A percentile compares a stretch with the other conserved stretches of the same genome.
These are phyloP conservation scores for Capsella rubella DNA, from an alignment of 441 rosid genomes.

Conservation along the genomic window DNA sequence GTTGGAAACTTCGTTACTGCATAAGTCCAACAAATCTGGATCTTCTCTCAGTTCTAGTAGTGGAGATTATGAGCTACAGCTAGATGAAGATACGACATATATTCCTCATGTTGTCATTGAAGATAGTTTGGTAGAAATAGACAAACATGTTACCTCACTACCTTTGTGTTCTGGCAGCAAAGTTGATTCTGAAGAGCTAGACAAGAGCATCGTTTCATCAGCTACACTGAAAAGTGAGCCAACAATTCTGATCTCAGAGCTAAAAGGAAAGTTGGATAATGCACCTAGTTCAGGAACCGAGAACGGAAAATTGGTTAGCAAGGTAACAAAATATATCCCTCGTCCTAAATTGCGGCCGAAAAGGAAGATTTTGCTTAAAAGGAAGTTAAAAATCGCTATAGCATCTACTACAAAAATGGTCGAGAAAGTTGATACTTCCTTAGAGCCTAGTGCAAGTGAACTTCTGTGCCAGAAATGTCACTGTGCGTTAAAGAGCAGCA, in stretches of 20 bases:
- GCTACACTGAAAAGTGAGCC: conserved; percentile 30
- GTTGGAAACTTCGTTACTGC: conserved; percentile 43
- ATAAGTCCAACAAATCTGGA: conserved; percentile 47
- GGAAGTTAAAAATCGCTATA: conserved; percentile 61
- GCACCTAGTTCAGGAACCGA: conserved; percentile 52
- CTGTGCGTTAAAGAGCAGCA: conserved; percentile 59
- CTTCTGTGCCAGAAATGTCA: conserved; percentile 88
- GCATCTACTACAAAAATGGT: conserved; percentile 42
- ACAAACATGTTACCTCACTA: conserved; percentile 41
- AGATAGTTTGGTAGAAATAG: conserved; percentile 32
- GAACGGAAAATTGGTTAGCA: conserved; percentile 53
- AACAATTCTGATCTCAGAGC: conserved; percentile 25
- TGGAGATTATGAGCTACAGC: conserved; percentile 42
- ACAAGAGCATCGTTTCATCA: conserved; percentile 35
- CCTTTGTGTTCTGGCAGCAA: conserved; percentile 22
- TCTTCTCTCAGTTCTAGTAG: conserved; percentile 47
- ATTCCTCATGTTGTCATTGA: not conserved
- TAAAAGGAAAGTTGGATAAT: conserved; percentile 54
- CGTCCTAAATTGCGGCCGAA: conserved; percentile 65
- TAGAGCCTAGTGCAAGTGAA: conserved; percentile 49
- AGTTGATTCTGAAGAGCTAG: conserved; percentile 30
- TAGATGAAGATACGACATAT: conserved; percentile 34
- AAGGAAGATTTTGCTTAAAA: conserved; percentile 65
- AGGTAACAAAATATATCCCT: conserved; percentile 58
- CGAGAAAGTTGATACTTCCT: conserved; percentile 40